Evolutionary conservation across 371 early-diverging fungal genomes (phyloP), one percentile per base, ranked within the genome.

Genomic region (Ordospora pajunii): DNA sequence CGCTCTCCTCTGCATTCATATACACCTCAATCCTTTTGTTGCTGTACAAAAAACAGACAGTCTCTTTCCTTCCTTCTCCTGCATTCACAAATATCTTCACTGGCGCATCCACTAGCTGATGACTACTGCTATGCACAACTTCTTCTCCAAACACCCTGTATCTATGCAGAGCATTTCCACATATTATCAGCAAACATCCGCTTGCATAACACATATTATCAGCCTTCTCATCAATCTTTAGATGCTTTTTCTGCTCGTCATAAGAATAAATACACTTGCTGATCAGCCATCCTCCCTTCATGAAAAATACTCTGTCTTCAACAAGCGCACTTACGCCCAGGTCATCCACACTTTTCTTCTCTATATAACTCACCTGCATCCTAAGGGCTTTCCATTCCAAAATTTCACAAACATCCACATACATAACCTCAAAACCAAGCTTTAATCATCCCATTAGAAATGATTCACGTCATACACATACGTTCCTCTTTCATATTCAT

Each of bases 381-480:
- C 43, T n/a, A 66, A 45, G 23, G 11, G 32, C 32, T 32, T 32
- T 32, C 5, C 32, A 32, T 32, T 32, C 32, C 5, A 32, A 1
- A 32, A 32, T 32, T 32, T 32, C 32, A 32, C 32, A 32, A 32
- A 32, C 32, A 32, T 32, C 32, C 32, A 5, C 17, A 19, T 49
- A 22, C 22, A 49, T 7, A 19, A 49, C 19, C 4, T 42, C 17
- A 64, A 32, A 32, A 32, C 5, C 32, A 32, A 46, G 22, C 12
- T 37, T 14, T 25, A 37, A 53, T 21, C n/a, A 45, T 58, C 1
- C 17, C n/a, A n/a, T 78, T 67, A 81, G 65, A 81, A 78, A 45
- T 81, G 78, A 1, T 75, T 67, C 14, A 78, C 76, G 45, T 74
- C 75, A 51, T 81, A 81, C 19, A 78, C 76, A 53, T 81, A 81